These are phyloP conservation scores for Cystofilobasidium capitatum DNA, from an alignment of 768 basidiomycete genomes.

Conservation along the genomic window DNA sequence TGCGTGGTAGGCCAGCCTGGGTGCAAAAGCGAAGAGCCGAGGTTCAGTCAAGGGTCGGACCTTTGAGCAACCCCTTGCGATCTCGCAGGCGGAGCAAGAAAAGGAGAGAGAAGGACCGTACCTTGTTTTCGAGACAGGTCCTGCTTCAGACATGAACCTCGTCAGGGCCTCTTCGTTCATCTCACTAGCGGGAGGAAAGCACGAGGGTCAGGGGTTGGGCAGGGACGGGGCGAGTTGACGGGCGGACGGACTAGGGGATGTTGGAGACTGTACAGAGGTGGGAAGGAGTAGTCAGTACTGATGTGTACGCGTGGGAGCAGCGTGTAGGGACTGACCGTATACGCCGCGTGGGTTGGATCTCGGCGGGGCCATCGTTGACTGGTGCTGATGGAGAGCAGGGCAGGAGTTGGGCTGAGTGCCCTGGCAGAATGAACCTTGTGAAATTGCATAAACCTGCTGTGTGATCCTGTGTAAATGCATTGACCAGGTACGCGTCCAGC, in stretches of 20 bases:
- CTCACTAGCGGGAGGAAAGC: constrained; percentile 30
- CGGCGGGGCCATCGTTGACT: constrained; percentile 12
- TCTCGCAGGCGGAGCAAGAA: neutral
- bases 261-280: constrained; percentile 29
- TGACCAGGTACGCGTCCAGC: neutral
- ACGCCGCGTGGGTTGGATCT: constrained; percentile 8
- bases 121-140: constrained; percentile 39
- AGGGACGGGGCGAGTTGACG: neutral
- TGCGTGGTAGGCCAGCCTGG: constrained; percentile 39
- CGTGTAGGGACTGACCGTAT: neutral
- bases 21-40: neutral
- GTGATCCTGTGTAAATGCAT: too few species aligned
- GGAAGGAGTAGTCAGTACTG: neutral
- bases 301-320: neutral
- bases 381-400: neutral
- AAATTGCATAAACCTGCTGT: neutral
- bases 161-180: constrained; percentile 41
- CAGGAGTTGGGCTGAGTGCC: neutral
- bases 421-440: too few species aligned
- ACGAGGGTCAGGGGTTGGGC: neutral
- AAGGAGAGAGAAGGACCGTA: constrained; percentile 24
- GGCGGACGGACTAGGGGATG: constrained; percentile 32
- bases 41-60: neutral
- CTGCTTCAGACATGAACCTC: constrained; percentile 38
- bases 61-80: neutral